Evolutionary conservation across 1,284 basidiomycete genomes (phyloP).

Genomic region (Rhodotorula sp.): DNA sequence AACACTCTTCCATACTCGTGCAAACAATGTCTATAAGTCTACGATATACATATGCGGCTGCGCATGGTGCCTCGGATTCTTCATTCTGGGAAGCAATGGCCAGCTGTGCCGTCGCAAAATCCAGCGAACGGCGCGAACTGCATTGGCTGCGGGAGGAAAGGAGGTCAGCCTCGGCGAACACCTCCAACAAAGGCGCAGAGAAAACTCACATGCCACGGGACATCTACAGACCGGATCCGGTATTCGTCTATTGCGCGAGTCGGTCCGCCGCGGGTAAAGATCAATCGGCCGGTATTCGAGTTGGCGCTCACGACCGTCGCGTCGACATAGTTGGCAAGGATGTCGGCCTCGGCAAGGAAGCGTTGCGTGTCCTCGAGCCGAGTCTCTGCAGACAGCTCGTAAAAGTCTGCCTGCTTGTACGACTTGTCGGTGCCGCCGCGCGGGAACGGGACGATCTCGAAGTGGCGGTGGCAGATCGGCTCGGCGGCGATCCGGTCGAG

Average conservation of each 20-base stretch:
- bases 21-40: neutral
- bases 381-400: neutral
- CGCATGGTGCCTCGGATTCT: neutral
- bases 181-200: neutral
- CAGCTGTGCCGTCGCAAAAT: slow-evolving; percentile 14
- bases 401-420: slow-evolving; percentile 16
- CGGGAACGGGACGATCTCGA: slow-evolving; percentile 8
- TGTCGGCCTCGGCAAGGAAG: slow-evolving; percentile 15
- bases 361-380: slow-evolving; percentile 13
- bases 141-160: slow-evolving; percentile 7
- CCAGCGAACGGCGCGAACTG: slow-evolving; percentile 22
- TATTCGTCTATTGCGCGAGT: slow-evolving; percentile 1
- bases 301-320: slow-evolving; percentile 23
- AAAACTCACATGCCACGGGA: slow-evolving; percentile 11
- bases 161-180: neutral
- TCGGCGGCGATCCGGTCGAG: slow-evolving; percentile 12
- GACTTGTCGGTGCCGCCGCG: slow-evolving; percentile 1
- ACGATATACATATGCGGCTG: neutral
- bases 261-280: slow-evolving; percentile 18
- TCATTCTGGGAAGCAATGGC: slow-evolving; percentile 13
- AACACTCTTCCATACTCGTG: no score
- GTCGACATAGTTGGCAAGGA: slow-evolving; percentile 24
- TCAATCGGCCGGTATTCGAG: slow-evolving; percentile 19
- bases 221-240: slow-evolving; percentile 14
- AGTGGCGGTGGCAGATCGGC: slow-evolving; percentile 1